Base-by-base conservation (phyloP, 495 filamentous ascomycete species). In the Penicillium simplicissimum region DNA sequence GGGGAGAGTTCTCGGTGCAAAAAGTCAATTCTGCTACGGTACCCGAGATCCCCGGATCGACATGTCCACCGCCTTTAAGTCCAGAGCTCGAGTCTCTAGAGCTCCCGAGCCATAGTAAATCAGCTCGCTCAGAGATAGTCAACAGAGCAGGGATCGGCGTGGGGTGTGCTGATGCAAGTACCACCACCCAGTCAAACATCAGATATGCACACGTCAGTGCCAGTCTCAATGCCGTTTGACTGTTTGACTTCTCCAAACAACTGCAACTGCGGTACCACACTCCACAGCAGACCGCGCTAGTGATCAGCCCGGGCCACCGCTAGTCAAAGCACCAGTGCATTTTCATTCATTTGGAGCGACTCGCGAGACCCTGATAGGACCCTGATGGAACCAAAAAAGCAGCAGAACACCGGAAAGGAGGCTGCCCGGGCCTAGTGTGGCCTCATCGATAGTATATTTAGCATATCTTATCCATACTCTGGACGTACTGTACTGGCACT, bases 11-110 rank as follows among this genome's bases (percentile, higher is more conserved):
- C 1, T 38, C 14, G 4, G 37, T 14, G 0, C 40, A 9, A 21
- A 45, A 45, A 52, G 48, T 52, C 31, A 34, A 19, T 52, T 52
- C 25, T 52, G 48, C 38, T 31, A 31, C 28, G 28, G 21, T 35
- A 55, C 36, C 35, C 53, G 53, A 38, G 19, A 52, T 66, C 60
- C 62, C 65, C 57, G 52, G 67, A 70, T 66, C 45, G 62, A 63
- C 65, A 59, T 49, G 42, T 68, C 61, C 28, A 14, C 31, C 34
- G 8, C 28, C 33, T 33, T 53, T 36, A 15, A 28, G 51, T 36
- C 45, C 13, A 21, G 51, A 19, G 51, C 51, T 37, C n/a, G n/a
- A n/a, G n/a, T n/a, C n/a, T n/a, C 17, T 21, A 6, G 33, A 53
- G 51, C 51, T 53, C 14, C 8, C 0, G 34, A 23, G 31, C 48